Base-by-base conservation (phyloP, 176 grass and related monocot genomes). In the Phragmites australis region DNA sequence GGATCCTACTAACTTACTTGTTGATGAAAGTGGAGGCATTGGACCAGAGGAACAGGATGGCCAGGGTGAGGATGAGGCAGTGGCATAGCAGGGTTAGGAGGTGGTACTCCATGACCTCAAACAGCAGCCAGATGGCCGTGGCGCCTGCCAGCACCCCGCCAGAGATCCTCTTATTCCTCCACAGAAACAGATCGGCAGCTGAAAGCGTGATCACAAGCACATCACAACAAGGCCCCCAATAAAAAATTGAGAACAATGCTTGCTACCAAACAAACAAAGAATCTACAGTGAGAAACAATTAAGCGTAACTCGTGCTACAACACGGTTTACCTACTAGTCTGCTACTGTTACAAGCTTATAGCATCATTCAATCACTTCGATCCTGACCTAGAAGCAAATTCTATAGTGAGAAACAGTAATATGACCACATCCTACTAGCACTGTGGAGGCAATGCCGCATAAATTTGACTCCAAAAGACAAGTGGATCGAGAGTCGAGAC, bases 151-250 rank as follows among this genome's bases (percentile, higher is more conserved):
- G 92, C 48, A 88, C 88, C 23, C 82, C 86, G 5, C 80, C 85
- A 1, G 94, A 97, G 44, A 94, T 85, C 74, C 65, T 97, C 85
- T 94, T 97, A 88, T 97, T 90, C 90, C 92, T 97, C 95, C 95
- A 97, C n/a, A 97, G 86, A 62, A 97, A 89, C 63, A 94, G 84
- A 76, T 94, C 95, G 8, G 95, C 95, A 65, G 95, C 94, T 97
- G 90, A 50, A 86, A 51, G 34, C 34, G 58, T 40, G n/a, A 48
- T 15, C 63, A 77, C n/a, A 17, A 55, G 60, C 55, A 65, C 30
- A 77, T 58, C 31, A 78, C 7, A 70, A 42, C 61, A 74, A 68
- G 84, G 1, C 5, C n/a, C 21, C 17, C 3, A 25, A 74, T 14
- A 37, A 86, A 62, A 52, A 82, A 62, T 52, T n/a, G 65, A 30